A percentile compares a stretch with the other conserved stretches of the same genome.
Conservation (phyloP, 371 early-diverging fungal species). For the Mucor piriformis region DNA sequence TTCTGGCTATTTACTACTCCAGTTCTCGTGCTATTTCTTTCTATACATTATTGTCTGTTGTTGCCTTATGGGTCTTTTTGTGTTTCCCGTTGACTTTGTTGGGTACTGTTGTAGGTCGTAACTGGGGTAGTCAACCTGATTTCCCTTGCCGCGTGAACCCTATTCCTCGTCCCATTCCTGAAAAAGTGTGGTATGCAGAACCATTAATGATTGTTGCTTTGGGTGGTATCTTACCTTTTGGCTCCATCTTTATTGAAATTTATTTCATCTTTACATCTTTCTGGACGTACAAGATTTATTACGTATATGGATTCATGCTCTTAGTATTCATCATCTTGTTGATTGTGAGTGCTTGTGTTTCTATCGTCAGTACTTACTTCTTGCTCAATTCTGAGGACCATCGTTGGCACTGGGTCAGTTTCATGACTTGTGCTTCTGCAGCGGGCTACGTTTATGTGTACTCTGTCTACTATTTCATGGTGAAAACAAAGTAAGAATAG, state of each 20-base stretch:
- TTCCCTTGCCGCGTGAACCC: slow-evolving; percentile 86
- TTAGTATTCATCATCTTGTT: slow-evolving; percentile 74
- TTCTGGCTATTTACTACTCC: slow-evolving; percentile 74
- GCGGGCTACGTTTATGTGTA: slow-evolving; percentile 81
- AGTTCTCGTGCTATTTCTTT: slow-evolving; percentile 84
- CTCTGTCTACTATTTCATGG: slow-evolving; percentile 77
- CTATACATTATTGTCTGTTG: slow-evolving; percentile 68
- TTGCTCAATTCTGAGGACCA: slow-evolving; percentile 85
- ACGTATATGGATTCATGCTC: slow-evolving; percentile 84
- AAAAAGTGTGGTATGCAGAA: slow-evolving; percentile 74
- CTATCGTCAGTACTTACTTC: slow-evolving; percentile 81
- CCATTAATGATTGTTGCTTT: slow-evolving; percentile 62
- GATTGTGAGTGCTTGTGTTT: slow-evolving; percentile 75
- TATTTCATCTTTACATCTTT: slow-evolving; percentile 87
- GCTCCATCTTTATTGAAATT: slow-evolving; percentile 84
- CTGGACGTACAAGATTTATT: slow-evolving; percentile 85
- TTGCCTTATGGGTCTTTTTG: slow-evolving; percentile 77
- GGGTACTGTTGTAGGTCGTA: slow-evolving; percentile 77
- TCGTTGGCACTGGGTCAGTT: slow-evolving; percentile 87
- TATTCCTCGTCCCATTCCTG: slow-evolving; percentile 82
- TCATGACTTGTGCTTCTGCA: slow-evolving; percentile 79
- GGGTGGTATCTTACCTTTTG: slow-evolving; percentile 86
- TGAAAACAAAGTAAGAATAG: slow-evolving; percentile 68
- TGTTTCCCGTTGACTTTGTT: slow-evolving; percentile 79
- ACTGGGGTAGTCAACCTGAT: slow-evolving; percentile 65